Base-by-base conservation (phyloP, 805 yeast genomes). In the Hemisphaericaspora nanyangensis region DNA sequence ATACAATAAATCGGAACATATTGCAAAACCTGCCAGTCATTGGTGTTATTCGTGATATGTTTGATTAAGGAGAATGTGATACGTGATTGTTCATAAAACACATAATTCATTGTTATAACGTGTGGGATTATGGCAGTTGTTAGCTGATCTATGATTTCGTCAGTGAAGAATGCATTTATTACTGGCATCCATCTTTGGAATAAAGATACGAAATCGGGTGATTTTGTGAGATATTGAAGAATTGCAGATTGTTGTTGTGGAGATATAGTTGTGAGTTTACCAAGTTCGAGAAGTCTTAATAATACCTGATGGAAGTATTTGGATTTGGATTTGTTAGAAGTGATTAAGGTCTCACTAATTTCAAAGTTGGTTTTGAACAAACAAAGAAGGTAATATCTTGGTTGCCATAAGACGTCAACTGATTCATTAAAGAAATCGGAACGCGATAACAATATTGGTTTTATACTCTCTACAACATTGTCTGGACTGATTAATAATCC, bases 111-210 rank as follows among this genome's bases (percentile, higher is more conserved):
- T 1, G 37, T 42, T 3, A 52, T 40, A 10, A 60, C 42, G 37
- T 46, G 48, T 28, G 1, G 53, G 29, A 12, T 46, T 3, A 75
- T 45, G 0, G 47, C n/a, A 0, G 44, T 31, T 1, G 71, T 51
- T 4, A 77, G 31, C 2, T 26, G 3, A 1, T 47, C 32, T 4
- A 74, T 47, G 5, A 64, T 55, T 0, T 57, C 51, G 11, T 49
- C 43, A 0, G 56, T 29, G 47, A 74, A 65, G 33, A 59, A 45
- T 5, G 42, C 34, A 47, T 76, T 63, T 29, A 71, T 39, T 1
- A 82, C 42, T 1, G 80, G 72, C 29, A 70, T 50, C 88, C 88
- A 83, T 49, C 86, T 74, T 7, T 50, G 34, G 37, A 80, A 67
- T 11, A 43, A 39, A 1, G 32, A 20, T 3, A 47, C 16, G 0